phyloP scores from a whole-genome alignment of 352 stramenopile genomes.

The Pythium volutum region DNA sequence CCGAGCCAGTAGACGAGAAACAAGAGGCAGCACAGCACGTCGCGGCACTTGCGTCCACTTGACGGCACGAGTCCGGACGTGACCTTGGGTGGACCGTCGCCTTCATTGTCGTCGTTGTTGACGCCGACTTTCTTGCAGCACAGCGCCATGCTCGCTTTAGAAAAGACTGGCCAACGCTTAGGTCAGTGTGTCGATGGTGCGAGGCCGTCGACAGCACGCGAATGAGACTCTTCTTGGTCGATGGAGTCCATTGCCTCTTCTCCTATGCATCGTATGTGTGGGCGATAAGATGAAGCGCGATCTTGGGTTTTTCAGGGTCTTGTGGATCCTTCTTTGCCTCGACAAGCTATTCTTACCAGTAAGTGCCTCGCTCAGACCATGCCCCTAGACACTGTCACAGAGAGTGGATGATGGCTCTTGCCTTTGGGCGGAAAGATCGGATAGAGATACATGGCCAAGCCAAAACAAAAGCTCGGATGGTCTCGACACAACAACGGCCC shows the following conservation, averaged over 20 bases:
- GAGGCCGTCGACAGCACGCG: neutral
- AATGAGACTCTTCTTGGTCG: neutral
- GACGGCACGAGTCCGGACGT: slow-evolving; percentile 32
- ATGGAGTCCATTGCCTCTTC: neutral
- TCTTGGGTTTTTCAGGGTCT: too few species aligned
- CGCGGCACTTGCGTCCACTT: slow-evolving; percentile 47
- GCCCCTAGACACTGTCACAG: too few species aligned
- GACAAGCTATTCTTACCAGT: neutral
- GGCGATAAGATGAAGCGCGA: too few species aligned
- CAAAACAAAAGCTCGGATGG: neutral
- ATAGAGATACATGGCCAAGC: too few species aligned
- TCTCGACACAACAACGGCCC: neutral
- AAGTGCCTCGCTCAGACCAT: neutral
- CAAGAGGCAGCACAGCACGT: slow-evolving; percentile 74
- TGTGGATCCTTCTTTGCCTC: too few species aligned
- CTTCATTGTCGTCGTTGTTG: neutral
- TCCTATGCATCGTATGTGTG: too few species aligned
- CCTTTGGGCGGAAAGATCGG: too few species aligned
- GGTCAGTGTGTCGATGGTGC: neutral
- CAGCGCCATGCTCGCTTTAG: slow-evolving; percentile 16
- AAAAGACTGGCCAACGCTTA: too few species aligned
- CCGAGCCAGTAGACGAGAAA: slow-evolving; percentile 87
- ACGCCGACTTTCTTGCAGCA: slow-evolving; percentile 18
- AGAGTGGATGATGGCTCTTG: too few species aligned
- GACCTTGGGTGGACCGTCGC: slow-evolving; percentile 6